A percentile compares a stretch with the other conserved stretches of the same genome.
These are phyloP conservation scores for Phytophthora cactorum DNA, from an alignment of 352 stramenopile species.

Conservation along the genomic window DNA sequence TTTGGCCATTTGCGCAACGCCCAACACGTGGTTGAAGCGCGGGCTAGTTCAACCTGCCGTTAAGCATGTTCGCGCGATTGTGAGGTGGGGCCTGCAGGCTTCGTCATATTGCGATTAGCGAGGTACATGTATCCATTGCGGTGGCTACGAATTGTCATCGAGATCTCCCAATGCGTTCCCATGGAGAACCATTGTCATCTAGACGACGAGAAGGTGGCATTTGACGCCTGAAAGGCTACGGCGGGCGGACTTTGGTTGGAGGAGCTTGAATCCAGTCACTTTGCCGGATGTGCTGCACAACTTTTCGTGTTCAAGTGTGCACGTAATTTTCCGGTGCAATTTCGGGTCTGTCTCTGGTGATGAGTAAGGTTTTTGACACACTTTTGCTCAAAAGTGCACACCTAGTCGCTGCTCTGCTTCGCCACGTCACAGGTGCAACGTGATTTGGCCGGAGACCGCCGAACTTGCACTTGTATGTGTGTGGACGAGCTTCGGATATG, in stretches of 20 bases:
- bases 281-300: constrained; percentile 26
- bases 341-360: constrained; percentile 22
- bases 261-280: constrained; percentile 12
- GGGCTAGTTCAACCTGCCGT: constrained; percentile 24
- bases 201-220: background rate
- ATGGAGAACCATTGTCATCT: background rate
- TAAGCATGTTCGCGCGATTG: constrained; percentile 19
- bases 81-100: constrained; percentile 22
- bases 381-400: constrained; percentile 14
- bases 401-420: constrained; percentile 17
- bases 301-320: constrained; percentile 26
- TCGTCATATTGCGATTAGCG: constrained; percentile 29
- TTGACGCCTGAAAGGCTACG: background rate
- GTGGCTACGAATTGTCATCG: background rate
- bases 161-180: background rate
- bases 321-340: constrained; percentile 24
- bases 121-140: background rate
- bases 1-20: constrained; percentile 18
- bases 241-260: constrained; percentile 11
- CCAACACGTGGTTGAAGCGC: constrained; percentile 36
- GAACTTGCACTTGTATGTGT: constrained; percentile 20
- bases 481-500: background rate
- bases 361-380: constrained; percentile 2
- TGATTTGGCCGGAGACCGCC: constrained; percentile 29
- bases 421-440: constrained; percentile 24